Conservation (phyloP, 2,329 filamentous ascomycete species). For the Colletotrichum lini region DNA sequence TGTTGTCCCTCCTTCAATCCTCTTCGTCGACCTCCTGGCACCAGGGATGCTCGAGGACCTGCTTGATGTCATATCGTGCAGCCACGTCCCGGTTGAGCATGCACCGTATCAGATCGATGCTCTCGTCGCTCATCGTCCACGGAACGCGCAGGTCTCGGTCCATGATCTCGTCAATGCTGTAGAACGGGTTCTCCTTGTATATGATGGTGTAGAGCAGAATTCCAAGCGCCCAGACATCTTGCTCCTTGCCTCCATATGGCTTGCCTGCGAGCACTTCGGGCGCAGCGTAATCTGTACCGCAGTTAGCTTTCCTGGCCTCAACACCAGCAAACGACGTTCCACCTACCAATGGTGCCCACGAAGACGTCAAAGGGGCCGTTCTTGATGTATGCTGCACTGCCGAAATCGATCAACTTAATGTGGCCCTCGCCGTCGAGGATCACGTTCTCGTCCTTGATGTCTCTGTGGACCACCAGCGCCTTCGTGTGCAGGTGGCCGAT, state of each 20-base stretch:
- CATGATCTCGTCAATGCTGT: slow-evolving; percentile 99
- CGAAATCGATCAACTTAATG: slow-evolving; percentile 98
- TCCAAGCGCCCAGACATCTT: slow-evolving; percentile 98
- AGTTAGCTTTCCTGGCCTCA: neutral
- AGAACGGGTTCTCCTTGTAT: slow-evolving; percentile 99
- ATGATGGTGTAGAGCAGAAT: slow-evolving; percentile 98
- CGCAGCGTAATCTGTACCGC: slow-evolving; percentile 87
- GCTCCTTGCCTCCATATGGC: slow-evolving; percentile 94
- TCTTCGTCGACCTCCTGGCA: slow-evolving; percentile 53
- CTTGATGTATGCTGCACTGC: slow-evolving; percentile 97
- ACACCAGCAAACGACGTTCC: neutral
- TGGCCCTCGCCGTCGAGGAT: slow-evolving; percentile 94
- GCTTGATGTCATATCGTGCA: slow-evolving; percentile 85
- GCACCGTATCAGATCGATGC: slow-evolving; percentile 89
- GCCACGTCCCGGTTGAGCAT: slow-evolving; percentile 95
- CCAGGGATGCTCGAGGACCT: slow-evolving; percentile 94
- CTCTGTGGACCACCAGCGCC: slow-evolving; percentile 92
- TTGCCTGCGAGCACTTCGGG: slow-evolving; percentile 96
- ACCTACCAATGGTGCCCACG: slow-evolving; percentile 95
- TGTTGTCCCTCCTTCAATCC: slow-evolving; percentile 26
- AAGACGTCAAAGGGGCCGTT: slow-evolving; percentile 99
- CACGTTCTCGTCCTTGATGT: slow-evolving; percentile 99
- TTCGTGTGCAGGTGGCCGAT: slow-evolving; percentile 93
- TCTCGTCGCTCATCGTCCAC: slow-evolving; percentile 89
- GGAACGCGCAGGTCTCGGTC: slow-evolving; percentile 95